A percentile compares a stretch with the other conserved stretches of the same genome.
phyloP scores from a whole-genome alignment of 371 early-diverging fungal species.

The Rhizopus delemar region DNA sequence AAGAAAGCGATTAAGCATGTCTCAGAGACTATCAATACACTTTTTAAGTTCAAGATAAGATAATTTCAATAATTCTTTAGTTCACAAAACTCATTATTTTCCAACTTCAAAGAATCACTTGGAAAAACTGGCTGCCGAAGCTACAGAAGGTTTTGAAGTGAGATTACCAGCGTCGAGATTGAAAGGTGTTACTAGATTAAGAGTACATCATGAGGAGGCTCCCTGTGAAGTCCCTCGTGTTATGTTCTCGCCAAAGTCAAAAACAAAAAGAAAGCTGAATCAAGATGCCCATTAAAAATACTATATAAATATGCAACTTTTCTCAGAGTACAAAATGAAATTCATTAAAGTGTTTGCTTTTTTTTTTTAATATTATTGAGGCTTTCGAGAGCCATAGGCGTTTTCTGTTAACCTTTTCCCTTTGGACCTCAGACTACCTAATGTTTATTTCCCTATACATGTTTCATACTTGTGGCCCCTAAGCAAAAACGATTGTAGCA shows the following conservation, averaged over 20 bases:
- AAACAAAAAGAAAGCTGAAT: conserved; percentile 20
- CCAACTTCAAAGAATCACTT: conserved; percentile 22
- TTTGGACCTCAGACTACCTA: conserved; percentile 11
- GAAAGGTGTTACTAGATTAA: conserved; percentile 18
- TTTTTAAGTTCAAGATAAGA: conserved; percentile 22
- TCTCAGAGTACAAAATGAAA: conserved; percentile 13
- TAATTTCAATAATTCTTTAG: conserved; percentile 16
- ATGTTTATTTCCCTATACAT: conserved; percentile 10
- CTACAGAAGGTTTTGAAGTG: conserved; percentile 17
- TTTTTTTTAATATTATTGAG: conserved; percentile 9
- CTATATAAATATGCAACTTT: conserved; percentile 6
- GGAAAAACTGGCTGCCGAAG: conserved; percentile 20
- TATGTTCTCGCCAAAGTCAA: conserved; percentile 24
- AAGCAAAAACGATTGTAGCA: conserved; percentile 13
- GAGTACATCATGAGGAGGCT: conserved; percentile 17
- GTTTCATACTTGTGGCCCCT: conserved; percentile 14
- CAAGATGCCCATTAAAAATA: conserved; percentile 16
- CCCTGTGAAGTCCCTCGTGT: conserved; percentile 18
- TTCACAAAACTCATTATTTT: conserved; percentile 16
- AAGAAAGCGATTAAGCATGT: conserved; percentile 13
- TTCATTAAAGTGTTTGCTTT: too few species aligned
- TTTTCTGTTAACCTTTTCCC: conserved; percentile 14
- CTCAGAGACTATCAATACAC: conserved; percentile 19
- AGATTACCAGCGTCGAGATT: conserved; percentile 17
- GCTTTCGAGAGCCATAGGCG: conserved; percentile 7